These are phyloP conservation scores for Phytophthora ramorum DNA, from an alignment of 352 stramenopile genomes.

Conservation along the genomic window DNA sequence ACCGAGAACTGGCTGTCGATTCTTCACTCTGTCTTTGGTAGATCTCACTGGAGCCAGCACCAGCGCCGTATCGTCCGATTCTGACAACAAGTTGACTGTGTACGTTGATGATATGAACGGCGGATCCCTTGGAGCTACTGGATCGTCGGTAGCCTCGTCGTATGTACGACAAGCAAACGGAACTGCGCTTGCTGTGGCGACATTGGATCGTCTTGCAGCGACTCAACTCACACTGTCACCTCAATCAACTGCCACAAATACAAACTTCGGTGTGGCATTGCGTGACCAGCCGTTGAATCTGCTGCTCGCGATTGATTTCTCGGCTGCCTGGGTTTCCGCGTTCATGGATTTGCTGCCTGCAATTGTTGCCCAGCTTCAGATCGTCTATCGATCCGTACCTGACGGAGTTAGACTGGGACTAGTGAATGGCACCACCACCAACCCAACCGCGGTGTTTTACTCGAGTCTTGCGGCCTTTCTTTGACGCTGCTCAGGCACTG, in stretches of 20 bases:
- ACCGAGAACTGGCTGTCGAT: constrained; percentile 43
- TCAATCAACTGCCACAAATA: constrained; percentile 3
- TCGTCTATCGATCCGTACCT: constrained; percentile 31
- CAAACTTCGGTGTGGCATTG: constrained; percentile 27
- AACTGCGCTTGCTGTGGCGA: constrained; percentile 20
- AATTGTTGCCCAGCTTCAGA: constrained; percentile 46
- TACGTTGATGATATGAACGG: constrained; percentile 67
- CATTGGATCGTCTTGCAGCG: constrained; percentile 42
- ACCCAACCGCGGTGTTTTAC: constrained; percentile 24
- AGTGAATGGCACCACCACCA: constrained; percentile 23
- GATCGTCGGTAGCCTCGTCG: constrained; percentile 7
- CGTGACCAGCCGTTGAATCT: constrained; percentile 49
- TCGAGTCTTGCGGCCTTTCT: constrained; percentile 22
- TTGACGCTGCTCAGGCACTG: constrained; percentile 27
- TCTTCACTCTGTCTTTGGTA: constrained; percentile 42
- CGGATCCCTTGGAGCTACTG: constrained; percentile 13
- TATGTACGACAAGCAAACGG: constrained; percentile 38
- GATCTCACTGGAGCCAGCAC: constrained; percentile 19
- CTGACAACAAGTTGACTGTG: constrained; percentile 43
- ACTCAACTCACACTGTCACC: constrained; percentile 45
- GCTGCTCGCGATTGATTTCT: constrained; percentile 54
- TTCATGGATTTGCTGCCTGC: constrained; percentile 46
- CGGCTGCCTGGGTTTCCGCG: constrained; percentile 13
- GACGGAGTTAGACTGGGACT: constrained; percentile 42
- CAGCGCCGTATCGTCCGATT: constrained; percentile 37